phyloP scores from a whole-genome alignment of 768 basidiomycete genomes.

The Gautieria morchelliformis region DNA sequence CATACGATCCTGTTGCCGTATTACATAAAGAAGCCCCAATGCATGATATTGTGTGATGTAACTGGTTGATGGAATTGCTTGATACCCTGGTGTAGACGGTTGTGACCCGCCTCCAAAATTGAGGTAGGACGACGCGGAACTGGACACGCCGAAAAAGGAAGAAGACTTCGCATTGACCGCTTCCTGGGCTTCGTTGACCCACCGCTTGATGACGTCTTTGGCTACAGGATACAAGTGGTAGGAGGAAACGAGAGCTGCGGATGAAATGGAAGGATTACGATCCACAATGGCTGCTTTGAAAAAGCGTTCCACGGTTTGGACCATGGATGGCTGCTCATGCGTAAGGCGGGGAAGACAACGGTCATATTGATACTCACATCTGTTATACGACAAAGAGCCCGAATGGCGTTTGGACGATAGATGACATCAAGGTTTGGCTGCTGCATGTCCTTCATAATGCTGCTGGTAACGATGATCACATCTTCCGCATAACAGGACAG shows the following conservation, averaged over 20 bases:
- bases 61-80: conserved; percentile 80
- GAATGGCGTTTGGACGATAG: conserved; percentile 94
- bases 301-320: conserved; percentile 96
- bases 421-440: conserved; percentile 98
- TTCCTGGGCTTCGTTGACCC: conserved; percentile 99
- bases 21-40: conserved; percentile 84
- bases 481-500: conserved; percentile 92
- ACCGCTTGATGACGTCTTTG: conserved; percentile 93
- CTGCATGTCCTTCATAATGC: conserved; percentile 99
- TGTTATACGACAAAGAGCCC: conserved; percentile 92
- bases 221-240: conserved; percentile 93
- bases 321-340: conserved; percentile 83
- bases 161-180: conserved; percentile 85
- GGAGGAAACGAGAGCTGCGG: conserved; percentile 91
- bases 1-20: conserved; percentile 97
- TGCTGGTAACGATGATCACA: conserved; percentile 98
- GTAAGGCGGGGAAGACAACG: conserved; percentile 1
- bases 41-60: conserved; percentile 97
- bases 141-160: conserved; percentile 48
- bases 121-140: conserved; percentile 49
- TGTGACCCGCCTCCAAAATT: conserved; percentile 54
- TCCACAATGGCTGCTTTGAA: conserved; percentile 99
- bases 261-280: conserved; percentile 89
- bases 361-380: conserved; percentile 60
- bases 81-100: conserved; percentile 43